Evolutionary conservation across 2,329 filamentous ascomycete genomes (phyloP).

Genomic region (Neopestalotiopsis sp.): DNA sequence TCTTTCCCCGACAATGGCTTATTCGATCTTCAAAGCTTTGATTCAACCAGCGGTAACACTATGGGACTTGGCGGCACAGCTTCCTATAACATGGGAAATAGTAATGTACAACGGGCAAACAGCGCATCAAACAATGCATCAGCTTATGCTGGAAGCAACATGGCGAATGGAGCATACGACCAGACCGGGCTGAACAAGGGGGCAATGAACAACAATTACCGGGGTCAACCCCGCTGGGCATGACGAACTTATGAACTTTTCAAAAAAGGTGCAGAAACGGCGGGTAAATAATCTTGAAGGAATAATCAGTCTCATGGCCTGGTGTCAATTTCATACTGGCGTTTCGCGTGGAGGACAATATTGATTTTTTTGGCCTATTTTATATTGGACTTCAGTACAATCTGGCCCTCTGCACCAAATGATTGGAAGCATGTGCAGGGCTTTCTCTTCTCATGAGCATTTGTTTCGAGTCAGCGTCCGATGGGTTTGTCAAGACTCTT

Average conservation of each 20-base stretch:
- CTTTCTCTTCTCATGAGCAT: constrained; percentile 9
- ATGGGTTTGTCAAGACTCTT: constrained; percentile 3
- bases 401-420: not conserved
- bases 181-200: constrained; percentile 14
- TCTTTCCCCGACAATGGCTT: constrained; percentile 35
- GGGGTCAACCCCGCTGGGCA: constrained; percentile 12
- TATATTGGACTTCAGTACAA: not conserved
- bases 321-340: not conserved
- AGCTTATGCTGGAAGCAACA: not conserved
- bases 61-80: constrained; percentile 30
- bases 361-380: not conserved
- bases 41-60: constrained; percentile 31
- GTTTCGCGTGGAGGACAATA: not conserved
- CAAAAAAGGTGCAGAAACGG: not conserved
- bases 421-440: not conserved
- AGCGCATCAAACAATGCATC: constrained; percentile 24
- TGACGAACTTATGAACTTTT: constrained; percentile 9
- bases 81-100: constrained; percentile 33
- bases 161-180: constrained; percentile 18
- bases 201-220: constrained; percentile 15
- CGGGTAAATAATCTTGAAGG: not conserved
- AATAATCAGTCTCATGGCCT: not conserved
- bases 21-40: constrained; percentile 36
- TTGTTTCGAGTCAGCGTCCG: not conserved
- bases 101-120: constrained; percentile 32